Evolutionary conservation across 768 basidiomycete species (phyloP).

Genomic region (Amanita pallidorosea): DNA sequence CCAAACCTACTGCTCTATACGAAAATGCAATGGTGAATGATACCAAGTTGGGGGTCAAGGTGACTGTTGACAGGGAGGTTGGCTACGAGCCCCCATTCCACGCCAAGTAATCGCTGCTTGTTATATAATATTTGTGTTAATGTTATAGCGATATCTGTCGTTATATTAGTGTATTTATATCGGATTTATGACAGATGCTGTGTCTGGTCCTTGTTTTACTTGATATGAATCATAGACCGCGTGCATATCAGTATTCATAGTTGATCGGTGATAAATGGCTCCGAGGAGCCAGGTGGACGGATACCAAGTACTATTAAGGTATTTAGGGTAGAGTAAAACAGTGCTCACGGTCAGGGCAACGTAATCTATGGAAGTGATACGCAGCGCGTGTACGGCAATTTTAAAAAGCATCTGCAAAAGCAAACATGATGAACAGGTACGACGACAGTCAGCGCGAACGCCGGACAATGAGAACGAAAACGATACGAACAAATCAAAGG

Average conservation of each 20-base stretch:
- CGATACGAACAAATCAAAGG: not conserved
- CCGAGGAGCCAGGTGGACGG: too few relatives aligned
- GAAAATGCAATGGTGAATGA: constrained; percentile 14
- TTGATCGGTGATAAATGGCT: too few relatives aligned
- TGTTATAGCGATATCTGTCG: not conserved
- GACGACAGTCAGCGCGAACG: not conserved
- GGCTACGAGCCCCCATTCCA: constrained; percentile 28
- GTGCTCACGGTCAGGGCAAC: not conserved
- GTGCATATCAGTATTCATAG: too few relatives aligned
- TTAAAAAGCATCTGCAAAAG: constrained; percentile 5
- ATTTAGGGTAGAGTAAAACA: not conserved
- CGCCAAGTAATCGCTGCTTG: not conserved
- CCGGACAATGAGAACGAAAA: not conserved
- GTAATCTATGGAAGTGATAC: not conserved
- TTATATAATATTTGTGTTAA: not conserved
- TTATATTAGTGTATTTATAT: not conserved
- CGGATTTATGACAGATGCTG: not conserved
- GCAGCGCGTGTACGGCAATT: not conserved
- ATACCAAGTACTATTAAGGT: not conserved
- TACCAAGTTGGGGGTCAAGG: constrained; percentile 35
- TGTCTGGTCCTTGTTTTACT: not conserved
- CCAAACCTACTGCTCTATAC: constrained; percentile 24
- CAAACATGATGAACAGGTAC: not conserved
- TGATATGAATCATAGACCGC: not conserved
- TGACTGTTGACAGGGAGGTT: constrained; percentile 47